Evolutionary conservation across 495 filamentous ascomycete species (phyloP).

Genomic region (Aspergillus coremiiformis): DNA sequence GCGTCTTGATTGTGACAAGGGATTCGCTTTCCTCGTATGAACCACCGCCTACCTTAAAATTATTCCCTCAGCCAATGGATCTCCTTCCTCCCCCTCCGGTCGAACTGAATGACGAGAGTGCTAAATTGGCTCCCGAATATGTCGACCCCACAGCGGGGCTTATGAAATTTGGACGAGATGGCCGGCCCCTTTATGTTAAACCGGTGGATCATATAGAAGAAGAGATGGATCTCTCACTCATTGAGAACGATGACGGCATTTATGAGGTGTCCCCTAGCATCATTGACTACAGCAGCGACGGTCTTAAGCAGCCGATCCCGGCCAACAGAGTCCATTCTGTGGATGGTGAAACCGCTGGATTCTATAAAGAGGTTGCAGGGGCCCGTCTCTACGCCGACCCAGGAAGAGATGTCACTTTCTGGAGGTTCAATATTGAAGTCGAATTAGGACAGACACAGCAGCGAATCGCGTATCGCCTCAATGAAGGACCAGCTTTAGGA

Average conservation of each 20-base stretch:
- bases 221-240: conserved; percentile 60
- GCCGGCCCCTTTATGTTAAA: conserved; percentile 73
- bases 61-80: conserved; percentile 83
- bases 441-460: conserved; percentile 70
- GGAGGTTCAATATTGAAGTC: conserved; percentile 90
- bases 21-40: conserved; percentile 77
- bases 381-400: conserved; percentile 74
- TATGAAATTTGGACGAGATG: conserved; percentile 71
- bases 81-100: conserved; percentile 73
- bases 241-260: conserved; percentile 74
- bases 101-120: conserved; percentile 53
- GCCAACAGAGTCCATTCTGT: conserved; percentile 34
- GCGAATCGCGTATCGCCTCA: conserved; percentile 92
- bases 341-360: conserved; percentile 69
- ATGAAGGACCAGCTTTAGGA: conserved; percentile 75
- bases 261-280: conserved; percentile 54
- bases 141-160: conserved; percentile 84
- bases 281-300: conserved; percentile 34
- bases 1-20: conserved; percentile 85
- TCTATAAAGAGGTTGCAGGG: conserved; percentile 73
- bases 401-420: conserved; percentile 87
- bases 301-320: conserved; percentile 32
- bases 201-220: conserved; percentile 77
- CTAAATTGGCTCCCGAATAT: conserved; percentile 66
- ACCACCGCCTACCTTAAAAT: conserved; percentile 62